phyloP scores from a whole-genome alignment of 1,284 basidiomycete species.

The Naganishia cerealis region DNA sequence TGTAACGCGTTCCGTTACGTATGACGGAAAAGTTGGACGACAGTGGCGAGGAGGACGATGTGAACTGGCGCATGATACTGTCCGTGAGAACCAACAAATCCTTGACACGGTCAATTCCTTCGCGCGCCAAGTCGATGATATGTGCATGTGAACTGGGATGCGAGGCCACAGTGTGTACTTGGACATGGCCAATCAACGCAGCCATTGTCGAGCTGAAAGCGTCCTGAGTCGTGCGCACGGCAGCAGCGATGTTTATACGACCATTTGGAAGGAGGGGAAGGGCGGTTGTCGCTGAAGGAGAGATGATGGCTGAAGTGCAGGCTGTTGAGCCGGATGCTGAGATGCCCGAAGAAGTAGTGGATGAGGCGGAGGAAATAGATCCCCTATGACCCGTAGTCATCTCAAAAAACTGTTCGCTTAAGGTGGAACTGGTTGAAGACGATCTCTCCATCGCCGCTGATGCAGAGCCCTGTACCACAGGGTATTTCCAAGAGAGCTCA shows the following conservation, averaged over 20 bases:
- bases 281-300: slow-evolving; percentile 40
- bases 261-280: slow-evolving; percentile 58
- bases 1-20: no score
- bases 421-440: background rate
- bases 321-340: slow-evolving; percentile 1
- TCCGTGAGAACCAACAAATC: slow-evolving; percentile 90
- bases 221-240: slow-evolving; percentile 71
- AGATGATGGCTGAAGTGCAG: slow-evolving; percentile 6
- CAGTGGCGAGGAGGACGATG: background rate
- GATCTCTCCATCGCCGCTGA: slow-evolving; percentile 12
- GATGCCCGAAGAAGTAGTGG: slow-evolving; percentile 57
- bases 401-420: slow-evolving; percentile 20
- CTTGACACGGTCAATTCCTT: slow-evolving; percentile 89
- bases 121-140: slow-evolving; percentile 87
- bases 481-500: slow-evolving; percentile 21
- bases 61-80: slow-evolving; percentile 66
- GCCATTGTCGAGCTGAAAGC: slow-evolving; percentile 89
- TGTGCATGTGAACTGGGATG: slow-evolving; percentile 90
- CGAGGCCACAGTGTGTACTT: slow-evolving; percentile 81
- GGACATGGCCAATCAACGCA: slow-evolving; percentile 93
- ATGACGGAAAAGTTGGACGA: slow-evolving; percentile 6
- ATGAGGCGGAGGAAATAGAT: slow-evolving; percentile 63
- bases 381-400: slow-evolving; percentile 11
- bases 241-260: slow-evolving; percentile 47
- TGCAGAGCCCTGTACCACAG: background rate